Evolutionary conservation across 108 stramenopile species (phyloP), one percentile per base, ranked within the genome.

Genomic region (Poteriospumella lacustris): DNA sequence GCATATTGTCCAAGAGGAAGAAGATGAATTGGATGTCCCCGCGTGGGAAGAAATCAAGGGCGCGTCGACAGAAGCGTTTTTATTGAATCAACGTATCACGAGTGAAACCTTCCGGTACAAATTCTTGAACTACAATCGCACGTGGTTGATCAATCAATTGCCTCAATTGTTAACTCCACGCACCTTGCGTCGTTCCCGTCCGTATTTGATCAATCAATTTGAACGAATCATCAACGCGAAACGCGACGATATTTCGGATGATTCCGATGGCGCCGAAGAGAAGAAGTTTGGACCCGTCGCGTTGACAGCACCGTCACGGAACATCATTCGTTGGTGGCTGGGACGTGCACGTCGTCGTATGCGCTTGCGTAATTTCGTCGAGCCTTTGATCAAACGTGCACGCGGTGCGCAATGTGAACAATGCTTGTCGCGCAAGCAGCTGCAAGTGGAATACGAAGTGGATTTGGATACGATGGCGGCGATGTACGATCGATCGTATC

Each of bases 101-200:
- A 75, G 78, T 3, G 91, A 92, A 56, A 87, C 89, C 24, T 93
- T 93, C 80, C 87, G 91, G n/a, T 91, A 89, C 80, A 91, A 91
- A 77, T 93, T 93, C 81, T 79, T 93, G 42, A 85, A 88, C 68
- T 91, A 93, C 87, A 92, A 93, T 56, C 76, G 91, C 29, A 79
- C 87, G 1, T 93, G 91, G 91, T 69, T 93, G 36, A 85, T 92
- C 38, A 60, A 85, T 2, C 89, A 91, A 76, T 85, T 93, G 28
- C 92, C 92, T 3, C 76, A 83, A 39, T 84, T 93, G 43, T 80
- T 93, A 28, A 92, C 91, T 39, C 92, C 92, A 1, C 84, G 91
- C 67, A 90, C 88, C 39, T 59, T 90, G 68, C 81, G 85, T 34
- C 83, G 90, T 47, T 79, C 81, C n/a, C 69, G 89, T 56, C 92